A percentile compares a stretch with the other conserved stretches of the same genome.
Evolutionary conservation across 2,329 filamentous ascomycete species (phyloP).

Genomic region (Fusarium tjaetaba): DNA sequence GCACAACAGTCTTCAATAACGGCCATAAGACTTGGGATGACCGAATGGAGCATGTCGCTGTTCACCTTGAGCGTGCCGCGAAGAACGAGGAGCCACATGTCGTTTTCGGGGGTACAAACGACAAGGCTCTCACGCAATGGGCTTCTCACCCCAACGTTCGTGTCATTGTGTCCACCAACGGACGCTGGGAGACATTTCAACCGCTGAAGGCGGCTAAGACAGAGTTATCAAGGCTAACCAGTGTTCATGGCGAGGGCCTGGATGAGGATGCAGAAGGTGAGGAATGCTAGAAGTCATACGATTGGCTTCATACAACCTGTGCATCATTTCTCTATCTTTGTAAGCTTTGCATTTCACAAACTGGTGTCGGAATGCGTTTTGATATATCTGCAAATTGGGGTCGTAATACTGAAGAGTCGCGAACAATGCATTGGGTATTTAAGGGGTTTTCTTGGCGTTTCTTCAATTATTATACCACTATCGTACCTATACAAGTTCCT

Average conservation of each 20-base stretch:
- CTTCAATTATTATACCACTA: slow-evolving; percentile 19
- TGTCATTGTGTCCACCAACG: slow-evolving; percentile 46
- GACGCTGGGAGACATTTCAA: slow-evolving; percentile 50
- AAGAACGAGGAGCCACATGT: slow-evolving; percentile 43
- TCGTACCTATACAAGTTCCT: background rate
- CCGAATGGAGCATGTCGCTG: slow-evolving; percentile 87
- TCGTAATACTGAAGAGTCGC: background rate
- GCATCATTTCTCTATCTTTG: background rate
- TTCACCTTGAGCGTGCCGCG: slow-evolving; percentile 72
- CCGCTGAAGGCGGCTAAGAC: slow-evolving; percentile 40
- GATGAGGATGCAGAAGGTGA: slow-evolving; percentile 47
- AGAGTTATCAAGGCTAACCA: slow-evolving; percentile 15
- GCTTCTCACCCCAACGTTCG: slow-evolving; percentile 50
- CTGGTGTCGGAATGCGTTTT: background rate
- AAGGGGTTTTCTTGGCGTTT: background rate
- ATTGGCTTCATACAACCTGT: background rate
- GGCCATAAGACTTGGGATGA: slow-evolving; percentile 78
- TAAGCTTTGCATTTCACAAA: background rate
- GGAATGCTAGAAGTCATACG: slow-evolving; percentile 20
- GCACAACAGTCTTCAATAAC: slow-evolving; percentile 65
- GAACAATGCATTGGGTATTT: background rate
- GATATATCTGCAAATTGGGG: background rate
- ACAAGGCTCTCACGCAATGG: slow-evolving; percentile 54
- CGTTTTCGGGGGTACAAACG: slow-evolving; percentile 52
- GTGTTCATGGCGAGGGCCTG: background rate